Percentiles rank a stretch among this genome's conserved stretches.
Evolutionary conservation across 495 filamentous ascomycete genomes (phyloP).

Genomic region (Penicillium soppii): DNA sequence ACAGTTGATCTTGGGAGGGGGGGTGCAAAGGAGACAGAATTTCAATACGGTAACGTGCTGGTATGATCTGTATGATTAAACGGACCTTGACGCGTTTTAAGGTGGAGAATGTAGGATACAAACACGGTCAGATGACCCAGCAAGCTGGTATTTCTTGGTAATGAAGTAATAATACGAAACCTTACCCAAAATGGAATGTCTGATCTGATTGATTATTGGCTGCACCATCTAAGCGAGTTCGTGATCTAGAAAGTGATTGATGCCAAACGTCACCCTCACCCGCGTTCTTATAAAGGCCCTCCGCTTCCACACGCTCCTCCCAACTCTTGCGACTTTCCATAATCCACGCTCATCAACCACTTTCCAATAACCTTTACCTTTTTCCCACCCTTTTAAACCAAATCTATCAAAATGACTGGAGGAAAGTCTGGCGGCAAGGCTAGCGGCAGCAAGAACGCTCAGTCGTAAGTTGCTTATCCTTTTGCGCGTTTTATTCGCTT

Average conservation of each 20-base stretch:
- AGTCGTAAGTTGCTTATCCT: conserved; percentile 65
- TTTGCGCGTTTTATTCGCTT: conserved; percentile 20
- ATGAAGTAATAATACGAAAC: conserved; percentile 22
- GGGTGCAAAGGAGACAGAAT: conserved; percentile 46
- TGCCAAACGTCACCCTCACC: conserved; percentile 42
- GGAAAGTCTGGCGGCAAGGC: conserved; percentile 99
- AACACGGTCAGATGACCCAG: conserved; percentile 15
- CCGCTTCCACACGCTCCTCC: conserved; percentile 33
- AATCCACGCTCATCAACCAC: conserved; percentile 15
- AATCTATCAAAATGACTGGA: conserved; percentile 89
- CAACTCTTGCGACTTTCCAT: conserved; percentile 24
- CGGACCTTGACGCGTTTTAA: conserved; percentile 25
- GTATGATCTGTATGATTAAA: conserved; percentile 56
- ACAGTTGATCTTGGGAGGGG: conserved; percentile 42
- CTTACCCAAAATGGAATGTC: conserved; percentile 31
- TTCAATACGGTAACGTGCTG: conserved; percentile 44
- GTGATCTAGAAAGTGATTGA: conserved; percentile 47
- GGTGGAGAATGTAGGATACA: conserved; percentile 10
- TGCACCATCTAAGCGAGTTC: conserved; percentile 48
- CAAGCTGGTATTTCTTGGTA: conserved; percentile 8
- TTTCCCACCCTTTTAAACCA: conserved; percentile 29
- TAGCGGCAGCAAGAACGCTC: conserved; percentile 92
- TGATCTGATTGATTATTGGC: conserved; percentile 30
- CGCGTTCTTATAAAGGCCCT: conserved; percentile 49
- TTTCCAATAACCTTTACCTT: conserved; percentile 18